Conservation (phyloP, 2,329 filamentous ascomycete species). For the Fonsecaea pedrosoi region DNA sequence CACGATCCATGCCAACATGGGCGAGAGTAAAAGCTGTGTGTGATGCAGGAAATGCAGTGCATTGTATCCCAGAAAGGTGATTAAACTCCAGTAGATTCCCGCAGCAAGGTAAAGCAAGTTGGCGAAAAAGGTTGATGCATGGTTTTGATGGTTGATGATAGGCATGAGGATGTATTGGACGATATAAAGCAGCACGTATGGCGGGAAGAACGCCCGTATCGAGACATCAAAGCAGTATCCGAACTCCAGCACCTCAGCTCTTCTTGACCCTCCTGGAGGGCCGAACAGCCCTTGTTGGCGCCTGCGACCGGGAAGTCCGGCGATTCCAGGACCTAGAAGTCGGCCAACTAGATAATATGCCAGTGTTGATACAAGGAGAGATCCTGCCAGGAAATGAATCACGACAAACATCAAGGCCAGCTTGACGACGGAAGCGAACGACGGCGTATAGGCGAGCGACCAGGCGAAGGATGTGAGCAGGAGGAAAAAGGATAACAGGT, state of each 20-base stretch:
- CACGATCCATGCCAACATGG: conserved; percentile 65
- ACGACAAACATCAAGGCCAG: conserved; percentile 59
- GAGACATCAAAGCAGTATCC: conserved; percentile 75
- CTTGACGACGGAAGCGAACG: conserved; percentile 55
- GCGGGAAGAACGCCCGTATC: conserved; percentile 70
- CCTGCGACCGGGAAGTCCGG: conserved; percentile 55
- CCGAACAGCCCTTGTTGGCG: conserved; percentile 64
- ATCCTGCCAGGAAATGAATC: conserved; percentile 67
- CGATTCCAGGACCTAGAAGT: conserved; percentile 62
- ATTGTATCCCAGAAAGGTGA: conserved; percentile 73
- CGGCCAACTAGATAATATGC: conserved; percentile 70
- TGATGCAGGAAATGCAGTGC: conserved; percentile 71
- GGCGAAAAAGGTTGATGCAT: conserved; percentile 62
- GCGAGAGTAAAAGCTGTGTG: conserved; percentile 69
- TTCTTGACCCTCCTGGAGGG: conserved; percentile 54
- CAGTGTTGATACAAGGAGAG: conserved; percentile 65
- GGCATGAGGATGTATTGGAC: conserved; percentile 72
- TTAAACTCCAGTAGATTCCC: conserved; percentile 70
- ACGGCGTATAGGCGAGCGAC: conserved; percentile 63
- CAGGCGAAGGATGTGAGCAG: conserved; percentile 61
- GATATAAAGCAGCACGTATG: conserved; percentile 71
- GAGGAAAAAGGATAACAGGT: conserved; percentile 72
- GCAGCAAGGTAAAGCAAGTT: conserved; percentile 72
- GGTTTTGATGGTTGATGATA: conserved; percentile 54
- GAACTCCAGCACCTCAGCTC: conserved; percentile 68